These are phyloP conservation scores for Gamsiella multidivaricata DNA, from an alignment of 192 early-diverging fungal genomes.

Conservation along the genomic window DNA sequence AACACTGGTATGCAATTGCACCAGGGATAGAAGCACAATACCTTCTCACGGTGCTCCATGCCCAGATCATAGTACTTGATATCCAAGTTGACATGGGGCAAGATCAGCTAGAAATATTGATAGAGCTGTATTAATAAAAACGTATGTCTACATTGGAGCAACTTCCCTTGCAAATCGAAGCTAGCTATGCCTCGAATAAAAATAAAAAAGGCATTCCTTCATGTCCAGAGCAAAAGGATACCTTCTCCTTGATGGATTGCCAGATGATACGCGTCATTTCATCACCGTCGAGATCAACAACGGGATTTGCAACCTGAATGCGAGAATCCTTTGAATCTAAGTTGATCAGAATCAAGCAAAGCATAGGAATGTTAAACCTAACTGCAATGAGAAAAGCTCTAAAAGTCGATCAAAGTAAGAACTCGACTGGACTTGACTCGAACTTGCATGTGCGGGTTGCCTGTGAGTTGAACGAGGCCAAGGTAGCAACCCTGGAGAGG, in stretches of 20 bases:
- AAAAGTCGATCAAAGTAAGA: neutral
- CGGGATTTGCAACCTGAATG: slow-evolving; percentile 91
- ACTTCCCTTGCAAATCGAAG: too few relatives aligned
- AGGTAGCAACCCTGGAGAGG: slow-evolving; percentile 33
- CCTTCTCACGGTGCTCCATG: slow-evolving; percentile 91
- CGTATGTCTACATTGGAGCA: neutral
- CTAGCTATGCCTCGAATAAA: neutral
- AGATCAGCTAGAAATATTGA: slow-evolving; percentile 70
- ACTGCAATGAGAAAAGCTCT: neutral
- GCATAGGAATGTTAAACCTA: too few relatives aligned
- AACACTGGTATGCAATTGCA: too few relatives aligned
- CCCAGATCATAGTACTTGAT: slow-evolving; percentile 99
- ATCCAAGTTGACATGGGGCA: slow-evolving; percentile 88
- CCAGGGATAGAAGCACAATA: slow-evolving; percentile 2
- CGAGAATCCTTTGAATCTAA: slow-evolving; percentile 56
- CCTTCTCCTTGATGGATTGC: slow-evolving; percentile 90
- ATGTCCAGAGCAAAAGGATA: slow-evolving; percentile 24
- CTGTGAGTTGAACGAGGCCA: slow-evolving; percentile 39
- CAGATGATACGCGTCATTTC: slow-evolving; percentile 99
- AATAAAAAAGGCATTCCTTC: neutral
- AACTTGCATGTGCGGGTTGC: slow-evolving; percentile 49
- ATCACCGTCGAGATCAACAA: slow-evolving; percentile 96
- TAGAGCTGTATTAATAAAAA: neutral
- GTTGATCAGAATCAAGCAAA: too few relatives aligned
- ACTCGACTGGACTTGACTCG: too few relatives aligned